Conservation (phyloP, 495 filamentous ascomycete species). For the Neurospora africana region DNA sequence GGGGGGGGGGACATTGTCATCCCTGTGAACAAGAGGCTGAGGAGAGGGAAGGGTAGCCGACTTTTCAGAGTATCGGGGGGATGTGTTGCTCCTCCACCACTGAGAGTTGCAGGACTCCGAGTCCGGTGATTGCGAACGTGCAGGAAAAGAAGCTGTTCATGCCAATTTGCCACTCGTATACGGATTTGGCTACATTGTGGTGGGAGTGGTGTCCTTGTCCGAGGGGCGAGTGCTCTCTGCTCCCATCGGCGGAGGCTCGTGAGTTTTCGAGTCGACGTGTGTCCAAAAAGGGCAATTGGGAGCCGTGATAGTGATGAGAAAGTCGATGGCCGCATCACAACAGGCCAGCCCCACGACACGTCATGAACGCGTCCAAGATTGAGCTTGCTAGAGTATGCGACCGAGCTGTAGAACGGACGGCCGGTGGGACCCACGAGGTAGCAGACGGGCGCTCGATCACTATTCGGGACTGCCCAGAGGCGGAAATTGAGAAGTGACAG, state of each 20-base stretch:
- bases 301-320: slow-evolving; percentile 8
- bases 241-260: not conserved
- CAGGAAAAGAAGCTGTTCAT: not conserved
- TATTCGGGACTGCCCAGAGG: not conserved
- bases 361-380: slow-evolving; percentile 3
- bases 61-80: not conserved
- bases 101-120: not conserved
- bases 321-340: slow-evolving; percentile 14
- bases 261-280: not conserved
- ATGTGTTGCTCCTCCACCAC: not conserved
- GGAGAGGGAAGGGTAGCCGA: not conserved
- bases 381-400: not conserved
- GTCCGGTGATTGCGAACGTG: not conserved
- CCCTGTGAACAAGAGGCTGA: not conserved
- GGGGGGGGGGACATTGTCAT: not conserved
- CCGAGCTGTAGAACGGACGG: not conserved
- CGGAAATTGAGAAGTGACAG: not conserved
- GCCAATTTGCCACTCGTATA: not conserved
- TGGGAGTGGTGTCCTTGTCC: not conserved
- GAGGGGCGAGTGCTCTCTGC: not conserved
- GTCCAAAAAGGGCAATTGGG: slow-evolving; percentile 2
- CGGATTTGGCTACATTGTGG: not conserved
- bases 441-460: not conserved
- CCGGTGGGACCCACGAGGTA: not conserved
- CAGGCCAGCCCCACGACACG: slow-evolving; percentile 20